Percentiles rank a stretch among this genome's conserved stretches.
Evolutionary conservation across 78 protist genomes (phyloP).

Genomic region (Monosiga brevicollis): DNA sequence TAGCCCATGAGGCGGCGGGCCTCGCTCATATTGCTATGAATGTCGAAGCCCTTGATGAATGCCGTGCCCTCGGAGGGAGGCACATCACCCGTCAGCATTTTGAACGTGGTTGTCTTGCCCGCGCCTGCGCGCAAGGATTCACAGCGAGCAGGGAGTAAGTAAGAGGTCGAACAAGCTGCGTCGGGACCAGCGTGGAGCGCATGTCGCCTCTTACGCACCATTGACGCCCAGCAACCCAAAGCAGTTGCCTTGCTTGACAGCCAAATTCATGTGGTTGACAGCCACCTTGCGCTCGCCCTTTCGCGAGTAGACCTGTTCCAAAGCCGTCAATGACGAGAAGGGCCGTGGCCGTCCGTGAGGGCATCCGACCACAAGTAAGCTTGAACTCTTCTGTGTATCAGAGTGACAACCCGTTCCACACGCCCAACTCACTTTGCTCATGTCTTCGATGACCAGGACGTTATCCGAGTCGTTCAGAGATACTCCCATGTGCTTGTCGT

Average conservation of each 20-base stretch:
- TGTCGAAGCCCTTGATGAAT: neutral
- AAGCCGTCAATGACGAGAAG: too few species aligned
- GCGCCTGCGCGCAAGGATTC: neutral
- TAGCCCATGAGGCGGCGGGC: constrained; percentile 47
- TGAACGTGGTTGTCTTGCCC: constrained; percentile 77
- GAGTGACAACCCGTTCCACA: too few species aligned
- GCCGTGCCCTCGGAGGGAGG: constrained; percentile 19
- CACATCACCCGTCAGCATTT: constrained; percentile 30
- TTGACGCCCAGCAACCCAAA: constrained; percentile 83
- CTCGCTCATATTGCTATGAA: neutral
- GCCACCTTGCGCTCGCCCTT: constrained; percentile 23
- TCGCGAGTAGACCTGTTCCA: neutral
- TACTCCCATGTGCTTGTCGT: too few species aligned
- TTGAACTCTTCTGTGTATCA: too few species aligned
- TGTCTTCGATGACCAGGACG: too few species aligned
- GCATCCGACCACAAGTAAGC: too few species aligned
- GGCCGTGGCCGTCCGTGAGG: too few species aligned
- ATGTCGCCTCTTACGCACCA: constrained; percentile 58
- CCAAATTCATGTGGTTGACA: constrained; percentile 38
- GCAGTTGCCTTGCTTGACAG: constrained; percentile 46
- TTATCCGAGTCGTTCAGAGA: too few species aligned
- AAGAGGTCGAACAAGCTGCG: too few species aligned
- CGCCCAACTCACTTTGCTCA: too few species aligned
- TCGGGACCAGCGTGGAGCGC: too few species aligned
- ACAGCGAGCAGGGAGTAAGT: too few species aligned